Base-by-base conservation (phyloP, 176 grass and related monocot species). In the Carex myosuroides region DNA sequence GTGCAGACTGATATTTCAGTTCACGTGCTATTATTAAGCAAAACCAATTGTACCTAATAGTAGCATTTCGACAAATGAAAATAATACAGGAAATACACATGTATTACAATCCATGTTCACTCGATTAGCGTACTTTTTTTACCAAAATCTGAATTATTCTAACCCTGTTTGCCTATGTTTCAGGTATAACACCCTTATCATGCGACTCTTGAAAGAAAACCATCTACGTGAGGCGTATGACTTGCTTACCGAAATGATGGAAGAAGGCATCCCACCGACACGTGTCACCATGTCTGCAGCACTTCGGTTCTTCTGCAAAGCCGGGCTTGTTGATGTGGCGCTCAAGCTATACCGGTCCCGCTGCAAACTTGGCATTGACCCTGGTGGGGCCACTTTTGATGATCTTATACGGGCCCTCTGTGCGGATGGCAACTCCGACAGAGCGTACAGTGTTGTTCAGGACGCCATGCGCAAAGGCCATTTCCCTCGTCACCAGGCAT, bases 221-320 rank as follows among this genome's bases (percentile, higher is more conserved):
- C 85, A 82, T 33, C 86, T 98, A 2, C 88, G 85, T 46, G 90
- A 87, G 26, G 91, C 93, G 18, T 98, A 95, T 77, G 89, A 93
- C 60, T 76, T 94, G 83, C 87, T 98, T 64, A 91, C 94, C 22
- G 91, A 95, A 90, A 93, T 98, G 93, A 95, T 98, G 85, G 93
- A 98, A 83, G 91, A 95, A 84, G 96, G 93, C 42, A 93, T 98
- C 63, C 82, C 91, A 39, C 93, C 93, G 26, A 89, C 87, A 64
- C 85, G 53, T 22, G 35, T 75, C 22, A 93, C 92, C 12, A 98
- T 98, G 96, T 93, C 91, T 83, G 86, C 93, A 18, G 59, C 84
- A 1, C 93, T 98, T 79, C 88, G 96, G 77, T 98, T 98, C 88
- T 95, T 98, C 86, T 98, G 96, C 87, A 98, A 98, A 64, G 93